phyloP scores from a whole-genome alignment of 179 eudicot genomes.

The Sideroxylon spinosum region DNA sequence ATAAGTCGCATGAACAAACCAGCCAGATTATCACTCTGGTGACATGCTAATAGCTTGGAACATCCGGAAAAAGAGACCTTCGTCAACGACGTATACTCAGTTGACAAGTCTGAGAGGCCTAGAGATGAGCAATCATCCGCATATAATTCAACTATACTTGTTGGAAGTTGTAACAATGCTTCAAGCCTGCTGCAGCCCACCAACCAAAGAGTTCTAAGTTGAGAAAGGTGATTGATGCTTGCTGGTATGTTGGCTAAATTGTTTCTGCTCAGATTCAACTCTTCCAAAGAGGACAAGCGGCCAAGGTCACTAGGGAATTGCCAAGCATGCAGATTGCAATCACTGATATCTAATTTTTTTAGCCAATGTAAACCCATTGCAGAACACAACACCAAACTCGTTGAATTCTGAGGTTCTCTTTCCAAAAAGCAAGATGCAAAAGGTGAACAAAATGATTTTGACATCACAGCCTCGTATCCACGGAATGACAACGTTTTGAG shows the following conservation, averaged over 20 bases:
- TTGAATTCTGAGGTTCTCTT: too few relatives aligned
- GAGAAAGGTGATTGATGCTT: background rate
- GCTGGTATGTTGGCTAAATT: background rate
- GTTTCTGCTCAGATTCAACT: background rate
- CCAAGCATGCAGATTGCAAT: background rate
- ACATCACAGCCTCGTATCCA: background rate
- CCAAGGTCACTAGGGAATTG: background rate
- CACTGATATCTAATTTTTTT: too few relatives aligned
- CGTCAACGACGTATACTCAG: background rate
- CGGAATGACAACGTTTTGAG: too few relatives aligned
- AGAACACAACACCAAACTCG: background rate
- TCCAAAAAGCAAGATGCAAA: too few relatives aligned
- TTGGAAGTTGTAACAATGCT: background rate
- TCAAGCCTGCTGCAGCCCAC: background rate
- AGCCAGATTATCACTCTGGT: background rate
- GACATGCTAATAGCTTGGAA: background rate
- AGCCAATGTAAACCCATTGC: background rate
- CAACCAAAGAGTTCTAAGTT: background rate
- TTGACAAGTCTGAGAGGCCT: too few relatives aligned
- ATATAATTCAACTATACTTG: background rate
- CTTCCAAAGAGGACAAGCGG: background rate
- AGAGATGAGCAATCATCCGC: background rate
- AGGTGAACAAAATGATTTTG: too few relatives aligned
- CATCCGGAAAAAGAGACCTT: background rate
- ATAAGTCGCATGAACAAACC: background rate